A percentile compares a stretch with the other conserved stretches of the same genome.
Conservation (phyloP, 2,329 filamentous ascomycete genomes). For the Pyrenochaeta sp. region DNA sequence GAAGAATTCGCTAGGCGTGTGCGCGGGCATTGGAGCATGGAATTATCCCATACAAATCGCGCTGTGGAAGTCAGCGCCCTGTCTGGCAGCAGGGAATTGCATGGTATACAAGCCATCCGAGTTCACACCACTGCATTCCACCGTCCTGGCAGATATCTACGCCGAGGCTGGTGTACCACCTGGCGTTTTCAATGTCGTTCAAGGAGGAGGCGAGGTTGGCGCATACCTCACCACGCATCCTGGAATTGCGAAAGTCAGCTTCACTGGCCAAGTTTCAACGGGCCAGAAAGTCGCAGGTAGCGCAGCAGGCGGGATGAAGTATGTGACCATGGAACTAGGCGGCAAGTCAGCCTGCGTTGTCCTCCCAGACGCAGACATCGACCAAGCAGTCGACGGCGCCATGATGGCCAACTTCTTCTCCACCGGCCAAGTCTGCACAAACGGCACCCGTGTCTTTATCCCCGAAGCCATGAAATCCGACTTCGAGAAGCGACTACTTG, state of each 20-base stretch:
- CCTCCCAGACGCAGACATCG: conserved; percentile 79
- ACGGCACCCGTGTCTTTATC: conserved; percentile 88
- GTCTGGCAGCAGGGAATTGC: conserved; percentile 84
- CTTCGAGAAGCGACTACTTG: conserved; percentile 74
- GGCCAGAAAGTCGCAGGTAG: conserved; percentile 81
- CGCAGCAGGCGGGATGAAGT: conserved; percentile 83
- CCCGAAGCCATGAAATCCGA: conserved; percentile 69
- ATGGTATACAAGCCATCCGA: conserved; percentile 94
- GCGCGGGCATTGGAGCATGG: conserved; percentile 88
- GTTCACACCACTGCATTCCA: conserved; percentile 83
- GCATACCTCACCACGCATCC: conserved; percentile 77
- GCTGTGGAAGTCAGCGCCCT: conserved; percentile 87
- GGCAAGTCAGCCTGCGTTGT: conserved; percentile 85
- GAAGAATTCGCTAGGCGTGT: conserved; percentile 83
- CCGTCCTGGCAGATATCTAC: conserved; percentile 78
- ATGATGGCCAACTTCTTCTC: conserved; percentile 97
- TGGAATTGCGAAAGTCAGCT: conserved; percentile 82
- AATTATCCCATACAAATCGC: conserved; percentile 93
- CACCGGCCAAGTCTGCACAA: conserved; percentile 91
- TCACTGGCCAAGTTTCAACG: conserved; percentile 86
- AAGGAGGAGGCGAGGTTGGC: conserved; percentile 80
- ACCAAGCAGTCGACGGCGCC: conserved; percentile 84
- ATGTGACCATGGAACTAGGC: conserved; percentile 90
- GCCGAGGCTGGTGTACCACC: conserved; percentile 79
- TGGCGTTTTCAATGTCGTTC: conserved; percentile 87